A percentile compares a stretch with the other conserved stretches of the same genome.
phyloP scores from a whole-genome alignment of 2,329 filamentous ascomycete genomes.

The Cadophora sp. region DNA sequence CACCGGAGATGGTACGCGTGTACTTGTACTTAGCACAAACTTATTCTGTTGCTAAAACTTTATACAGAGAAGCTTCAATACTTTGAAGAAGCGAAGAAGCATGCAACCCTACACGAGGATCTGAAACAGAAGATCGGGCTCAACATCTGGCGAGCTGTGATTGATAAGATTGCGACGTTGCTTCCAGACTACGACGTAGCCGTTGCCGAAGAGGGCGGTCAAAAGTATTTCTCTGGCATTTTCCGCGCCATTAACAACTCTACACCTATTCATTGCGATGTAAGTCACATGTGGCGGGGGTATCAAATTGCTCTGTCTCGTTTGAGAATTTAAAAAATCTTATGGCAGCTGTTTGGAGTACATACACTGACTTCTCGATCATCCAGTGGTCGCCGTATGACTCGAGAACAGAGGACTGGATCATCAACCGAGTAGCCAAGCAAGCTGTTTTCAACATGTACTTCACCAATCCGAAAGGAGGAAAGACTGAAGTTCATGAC shows the following conservation, averaged over 20 bases:
- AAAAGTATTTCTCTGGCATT: slow-evolving; percentile 48
- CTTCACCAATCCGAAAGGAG: slow-evolving; percentile 11
- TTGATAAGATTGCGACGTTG: neutral
- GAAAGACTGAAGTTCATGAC: slow-evolving; percentile 6
- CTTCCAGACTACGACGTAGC: slow-evolving; percentile 12
- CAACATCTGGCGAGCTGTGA: slow-evolving; percentile 4
- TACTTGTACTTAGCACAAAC: neutral
- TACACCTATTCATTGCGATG: slow-evolving; percentile 42
- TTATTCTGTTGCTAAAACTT: neutral
- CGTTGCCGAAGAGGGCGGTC: slow-evolving; percentile 3
- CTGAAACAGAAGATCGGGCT: neutral
- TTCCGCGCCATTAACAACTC: slow-evolving; percentile 43
- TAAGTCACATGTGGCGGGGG: too few relatives aligned
- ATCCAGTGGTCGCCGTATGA: slow-evolving; percentile 26
- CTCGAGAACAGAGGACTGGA: slow-evolving; percentile 26
- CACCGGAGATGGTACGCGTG: neutral
- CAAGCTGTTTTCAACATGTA: slow-evolving; percentile 19
- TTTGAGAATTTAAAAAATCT: too few relatives aligned
- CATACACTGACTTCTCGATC: neutral
- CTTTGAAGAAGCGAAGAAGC: neutral
- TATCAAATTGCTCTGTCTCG: too few relatives aligned
- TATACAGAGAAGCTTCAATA: neutral
- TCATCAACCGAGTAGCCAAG: slow-evolving; percentile 17
- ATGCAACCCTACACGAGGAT: neutral
- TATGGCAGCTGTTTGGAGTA: too few relatives aligned